Evolutionary conservation across 2,329 filamentous ascomycete genomes (phyloP).

Genomic region (Talaromyces sp.): DNA sequence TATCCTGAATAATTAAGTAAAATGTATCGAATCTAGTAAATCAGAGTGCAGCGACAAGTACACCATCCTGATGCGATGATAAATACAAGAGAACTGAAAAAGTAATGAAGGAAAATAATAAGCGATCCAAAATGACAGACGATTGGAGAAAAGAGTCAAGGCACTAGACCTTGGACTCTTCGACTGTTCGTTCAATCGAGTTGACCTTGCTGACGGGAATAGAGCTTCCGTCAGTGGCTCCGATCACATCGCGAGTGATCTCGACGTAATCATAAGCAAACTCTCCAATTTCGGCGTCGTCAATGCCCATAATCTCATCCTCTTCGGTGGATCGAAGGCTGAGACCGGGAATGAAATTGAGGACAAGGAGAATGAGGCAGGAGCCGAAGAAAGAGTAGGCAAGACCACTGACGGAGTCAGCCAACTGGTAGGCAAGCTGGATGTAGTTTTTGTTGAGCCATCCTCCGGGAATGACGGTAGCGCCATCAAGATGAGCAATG

Average conservation of each 20-base stretch:
- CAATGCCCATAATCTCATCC: conserved; percentile 78
- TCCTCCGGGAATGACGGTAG: conserved; percentile 65
- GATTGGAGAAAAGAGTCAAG: not conserved
- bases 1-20: conserved; percentile 9
- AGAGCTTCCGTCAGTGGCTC: conserved; percentile 30
- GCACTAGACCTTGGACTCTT: conserved; percentile 20
- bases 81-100: conserved; percentile 3
- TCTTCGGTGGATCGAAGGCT: conserved; percentile 71
- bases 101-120: conserved; percentile 1
- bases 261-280: conserved; percentile 95
- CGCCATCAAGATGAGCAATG: conserved; percentile 75
- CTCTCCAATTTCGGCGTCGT: conserved; percentile 87
- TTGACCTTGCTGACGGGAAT: conserved; percentile 19
- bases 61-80: conserved; percentile 1
- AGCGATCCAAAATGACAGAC: not conserved
- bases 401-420: conserved; percentile 72
- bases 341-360: conserved; percentile 74
- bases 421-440: conserved; percentile 78
- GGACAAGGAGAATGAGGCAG: conserved; percentile 72
- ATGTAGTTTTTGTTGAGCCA: conserved; percentile 83
- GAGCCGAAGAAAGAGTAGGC: conserved; percentile 76
- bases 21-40: not conserved
- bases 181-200: conserved; percentile 9
- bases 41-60: not conserved
- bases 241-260: conserved; percentile 66